Percentiles rank a stretch among this genome's conserved stretches.
phyloP scores from a whole-genome alignment of 176 grass and related monocot genomes.

The Typha latifolia region DNA sequence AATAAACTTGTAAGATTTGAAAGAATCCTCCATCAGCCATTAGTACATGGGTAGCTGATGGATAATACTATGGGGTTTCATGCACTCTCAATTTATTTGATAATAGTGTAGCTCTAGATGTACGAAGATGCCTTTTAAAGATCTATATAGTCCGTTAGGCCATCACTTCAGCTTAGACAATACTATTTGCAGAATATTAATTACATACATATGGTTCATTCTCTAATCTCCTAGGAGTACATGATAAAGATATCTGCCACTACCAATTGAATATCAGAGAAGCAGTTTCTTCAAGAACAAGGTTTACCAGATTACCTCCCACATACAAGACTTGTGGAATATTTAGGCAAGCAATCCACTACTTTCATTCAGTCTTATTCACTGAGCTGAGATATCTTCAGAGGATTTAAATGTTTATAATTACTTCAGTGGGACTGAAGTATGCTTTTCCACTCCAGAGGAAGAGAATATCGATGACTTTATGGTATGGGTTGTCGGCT shows the following conservation, averaged over 20 bases:
- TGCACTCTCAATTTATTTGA: too few species aligned
- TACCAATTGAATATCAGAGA: conserved; percentile 47
- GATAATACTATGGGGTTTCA: too few species aligned
- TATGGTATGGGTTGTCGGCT: conserved; percentile 38
- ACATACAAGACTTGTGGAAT: conserved; percentile 38
- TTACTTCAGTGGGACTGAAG: conserved; percentile 55
- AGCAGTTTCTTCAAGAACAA: conserved; percentile 38
- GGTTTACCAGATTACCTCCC: conserved; percentile 44
- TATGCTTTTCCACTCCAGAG: conserved; percentile 42
- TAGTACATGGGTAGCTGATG: too few species aligned
- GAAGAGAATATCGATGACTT: conserved; percentile 40
- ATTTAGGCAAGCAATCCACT: conserved; percentile 49
- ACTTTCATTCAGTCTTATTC: not conserved
- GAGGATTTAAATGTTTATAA: not conserved
- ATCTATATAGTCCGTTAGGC: too few species aligned
- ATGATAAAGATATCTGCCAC: conserved; percentile 43
- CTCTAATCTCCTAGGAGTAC: conserved; percentile 25
- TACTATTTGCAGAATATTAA: not conserved
- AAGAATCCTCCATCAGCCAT: too few species aligned
- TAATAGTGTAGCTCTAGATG: too few species aligned
- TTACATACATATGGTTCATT: conserved; percentile 3
- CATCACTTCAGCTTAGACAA: not conserved
- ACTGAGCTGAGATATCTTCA: not conserved
- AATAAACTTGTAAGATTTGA: too few species aligned
- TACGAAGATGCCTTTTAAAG: too few species aligned